These are phyloP conservation scores for Leccinum arenicola DNA, from an alignment of 768 basidiomycete genomes.

Conservation along the genomic window DNA sequence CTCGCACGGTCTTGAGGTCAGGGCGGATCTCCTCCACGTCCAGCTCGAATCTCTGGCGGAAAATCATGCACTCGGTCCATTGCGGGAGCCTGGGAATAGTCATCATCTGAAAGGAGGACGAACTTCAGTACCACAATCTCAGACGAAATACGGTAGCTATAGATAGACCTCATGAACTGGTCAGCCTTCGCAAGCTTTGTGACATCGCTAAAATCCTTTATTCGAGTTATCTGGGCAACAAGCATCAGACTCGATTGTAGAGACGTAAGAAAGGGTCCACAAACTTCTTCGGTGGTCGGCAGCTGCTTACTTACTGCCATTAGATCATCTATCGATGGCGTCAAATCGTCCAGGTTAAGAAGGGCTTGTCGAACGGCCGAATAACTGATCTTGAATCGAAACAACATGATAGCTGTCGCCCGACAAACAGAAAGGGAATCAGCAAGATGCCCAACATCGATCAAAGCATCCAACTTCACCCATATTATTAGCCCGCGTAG, in stretches of 20 bases:
- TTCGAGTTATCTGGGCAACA: slow-evolving; percentile 48
- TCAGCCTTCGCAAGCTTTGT: slow-evolving; percentile 79
- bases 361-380: slow-evolving; percentile 69
- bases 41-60: slow-evolving; percentile 75
- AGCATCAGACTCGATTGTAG: not conserved
- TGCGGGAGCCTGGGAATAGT: slow-evolving; percentile 70
- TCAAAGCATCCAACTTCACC: slow-evolving; percentile 40
- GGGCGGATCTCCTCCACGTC: slow-evolving; percentile 83
- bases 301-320: slow-evolving; percentile 70
- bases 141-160: slow-evolving; percentile 5
- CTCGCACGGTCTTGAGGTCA: slow-evolving; percentile 70
- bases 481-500: slow-evolving; percentile 80
- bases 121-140: slow-evolving; percentile 3
- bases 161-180: slow-evolving; percentile 67
- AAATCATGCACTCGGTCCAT: slow-evolving; percentile 80
- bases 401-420: slow-evolving; percentile 75
- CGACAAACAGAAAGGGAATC: not conserved
- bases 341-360: slow-evolving; percentile 66
- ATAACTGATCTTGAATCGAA: slow-evolving; percentile 63
- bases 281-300: slow-evolving; percentile 81
- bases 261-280: not conserved
- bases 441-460: not conserved
- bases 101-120: slow-evolving; percentile 54
- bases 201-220: slow-evolving; percentile 70
- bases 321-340: slow-evolving; percentile 70